These are phyloP conservation scores for Boletellus sp. DNA, from an alignment of 768 basidiomycete species.

Conservation along the genomic window DNA sequence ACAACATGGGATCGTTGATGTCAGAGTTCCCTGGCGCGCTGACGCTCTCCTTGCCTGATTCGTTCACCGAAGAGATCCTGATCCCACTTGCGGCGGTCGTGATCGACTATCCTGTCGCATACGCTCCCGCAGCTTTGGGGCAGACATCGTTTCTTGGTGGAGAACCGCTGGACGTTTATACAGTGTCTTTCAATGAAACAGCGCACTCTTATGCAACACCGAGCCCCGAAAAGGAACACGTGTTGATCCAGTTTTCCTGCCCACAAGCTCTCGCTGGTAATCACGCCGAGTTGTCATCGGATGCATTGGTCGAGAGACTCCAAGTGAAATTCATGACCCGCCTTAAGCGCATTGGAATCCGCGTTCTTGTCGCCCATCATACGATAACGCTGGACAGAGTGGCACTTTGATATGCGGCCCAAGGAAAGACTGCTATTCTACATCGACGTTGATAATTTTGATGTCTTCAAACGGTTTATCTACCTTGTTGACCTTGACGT, in stretches of 20 bases:
- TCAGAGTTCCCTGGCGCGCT: conserved; percentile 4
- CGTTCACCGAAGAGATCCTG: conserved; percentile 24
- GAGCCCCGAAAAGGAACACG: conserved; percentile 24
- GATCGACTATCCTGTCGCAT: conserved; percentile 61
- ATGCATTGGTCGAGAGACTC: conserved; percentile 31
- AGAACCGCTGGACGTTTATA: conserved; percentile 49
- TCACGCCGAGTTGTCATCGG: conserved; percentile 13
- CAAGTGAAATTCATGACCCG: conserved; percentile 33
- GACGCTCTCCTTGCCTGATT: conserved; percentile 30
- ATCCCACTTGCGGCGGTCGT: conserved; percentile 57
- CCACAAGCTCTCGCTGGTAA: conserved; percentile 32
- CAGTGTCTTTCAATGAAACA: conserved; percentile 19
- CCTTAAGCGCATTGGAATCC: conserved; percentile 23
- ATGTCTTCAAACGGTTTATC: conserved; percentile 95
- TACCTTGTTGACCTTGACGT: conserved; percentile 76
- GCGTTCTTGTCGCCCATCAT: conserved; percentile 28
- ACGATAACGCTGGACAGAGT: conserved; percentile 44
- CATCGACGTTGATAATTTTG: conserved; percentile 78
- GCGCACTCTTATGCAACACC: background rate
- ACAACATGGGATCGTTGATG: conserved; percentile 4
- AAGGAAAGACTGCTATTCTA: conserved; percentile 45
- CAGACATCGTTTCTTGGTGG: conserved; percentile 42
- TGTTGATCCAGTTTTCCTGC: conserved; percentile 56
- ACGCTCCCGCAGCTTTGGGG: conserved; percentile 41
- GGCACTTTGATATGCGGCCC: conserved; percentile 36